A percentile compares a stretch with the other conserved stretches of the same genome.
Evolutionary conservation across 148 eudicot genomes (phyloP).

Genomic region (Persicaria maculosa): DNA sequence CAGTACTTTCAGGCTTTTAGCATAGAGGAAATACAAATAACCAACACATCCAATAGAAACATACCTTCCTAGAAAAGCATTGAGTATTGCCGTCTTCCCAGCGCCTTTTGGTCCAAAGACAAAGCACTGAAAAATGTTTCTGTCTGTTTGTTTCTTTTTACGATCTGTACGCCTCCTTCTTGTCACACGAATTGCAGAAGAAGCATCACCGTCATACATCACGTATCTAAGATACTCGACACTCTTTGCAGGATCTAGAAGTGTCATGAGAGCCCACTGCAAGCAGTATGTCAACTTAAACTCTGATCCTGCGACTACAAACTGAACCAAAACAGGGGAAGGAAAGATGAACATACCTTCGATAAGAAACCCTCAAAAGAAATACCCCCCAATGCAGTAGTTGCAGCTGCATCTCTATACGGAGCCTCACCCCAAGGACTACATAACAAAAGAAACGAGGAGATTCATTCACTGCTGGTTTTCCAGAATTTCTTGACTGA

Average conservation of each 20-base stretch:
- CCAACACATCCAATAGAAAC: background rate
- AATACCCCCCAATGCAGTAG: conserved; percentile 62
- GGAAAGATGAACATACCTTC: conserved; percentile 31
- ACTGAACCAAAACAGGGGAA: background rate
- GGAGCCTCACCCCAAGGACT: conserved; percentile 89
- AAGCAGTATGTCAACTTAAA: conserved; percentile 1
- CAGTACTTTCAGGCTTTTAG: background rate
- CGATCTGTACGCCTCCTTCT: conserved; percentile 75
- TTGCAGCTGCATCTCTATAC: conserved; percentile 64
- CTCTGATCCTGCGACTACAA: background rate
- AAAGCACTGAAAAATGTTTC: conserved; percentile 70
- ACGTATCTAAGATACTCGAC: no score
- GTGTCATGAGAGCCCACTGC: conserved; percentile 62
- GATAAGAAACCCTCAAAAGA: conserved; percentile 76
- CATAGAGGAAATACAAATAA: background rate
- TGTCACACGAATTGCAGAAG: conserved; percentile 73
- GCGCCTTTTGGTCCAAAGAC: conserved; percentile 27
- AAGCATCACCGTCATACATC: conserved; percentile 72
- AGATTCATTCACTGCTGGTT: background rate
- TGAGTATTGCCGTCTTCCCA: conserved; percentile 70
- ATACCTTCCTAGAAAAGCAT: conserved; percentile 76
- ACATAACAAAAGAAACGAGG: conserved; percentile 2
- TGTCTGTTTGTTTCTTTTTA: conserved; percentile 70
- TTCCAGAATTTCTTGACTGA: background rate
- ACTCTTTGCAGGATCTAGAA: no score